phyloP scores from a whole-genome alignment of 352 stramenopile genomes.

The Phytopythium litorale region DNA sequence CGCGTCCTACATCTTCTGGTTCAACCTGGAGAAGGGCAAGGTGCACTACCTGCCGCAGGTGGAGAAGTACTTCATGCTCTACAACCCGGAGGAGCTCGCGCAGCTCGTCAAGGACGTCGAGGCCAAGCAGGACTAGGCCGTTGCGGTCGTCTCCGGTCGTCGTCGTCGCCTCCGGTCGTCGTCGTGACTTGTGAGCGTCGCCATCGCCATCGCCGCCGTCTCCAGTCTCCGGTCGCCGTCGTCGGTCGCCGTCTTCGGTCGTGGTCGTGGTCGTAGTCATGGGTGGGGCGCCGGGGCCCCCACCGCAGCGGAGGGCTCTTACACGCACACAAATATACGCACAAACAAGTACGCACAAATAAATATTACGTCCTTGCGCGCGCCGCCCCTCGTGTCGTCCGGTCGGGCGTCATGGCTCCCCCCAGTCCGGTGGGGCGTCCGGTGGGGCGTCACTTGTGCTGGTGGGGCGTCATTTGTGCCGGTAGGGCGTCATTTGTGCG shows the following conservation, averaged over 20 bases:
- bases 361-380: conserved; percentile 2
- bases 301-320: neutral
- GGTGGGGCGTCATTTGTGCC: too few relatives aligned
- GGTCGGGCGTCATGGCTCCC: neutral
- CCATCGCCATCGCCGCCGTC: too few relatives aligned
- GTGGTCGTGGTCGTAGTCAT: neutral
- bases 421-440: too few relatives aligned
- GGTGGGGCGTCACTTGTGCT: too few relatives aligned
- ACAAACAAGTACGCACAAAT: neutral
- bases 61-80: conserved; percentile 90
- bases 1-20: conserved; percentile 87
- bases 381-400: neutral
- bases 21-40: conserved; percentile 85
- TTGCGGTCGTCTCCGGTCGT: neutral
- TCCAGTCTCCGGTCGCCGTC: neutral
- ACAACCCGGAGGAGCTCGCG: conserved; percentile 84
- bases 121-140: conserved; percentile 67
- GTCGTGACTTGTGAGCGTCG: neutral
- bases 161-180: neutral
- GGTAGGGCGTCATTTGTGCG: too few relatives aligned
- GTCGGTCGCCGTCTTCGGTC: neutral
- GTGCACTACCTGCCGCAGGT: conserved; percentile 84
- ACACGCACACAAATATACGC: neutral
- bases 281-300: too few relatives aligned
- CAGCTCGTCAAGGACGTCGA: conserved; percentile 82